Percentiles rank a stretch among this genome's conserved stretches.
Conservation (phyloP, 2,329 filamentous ascomycete genomes). For the Aspergillus pseudoglaucus region DNA sequence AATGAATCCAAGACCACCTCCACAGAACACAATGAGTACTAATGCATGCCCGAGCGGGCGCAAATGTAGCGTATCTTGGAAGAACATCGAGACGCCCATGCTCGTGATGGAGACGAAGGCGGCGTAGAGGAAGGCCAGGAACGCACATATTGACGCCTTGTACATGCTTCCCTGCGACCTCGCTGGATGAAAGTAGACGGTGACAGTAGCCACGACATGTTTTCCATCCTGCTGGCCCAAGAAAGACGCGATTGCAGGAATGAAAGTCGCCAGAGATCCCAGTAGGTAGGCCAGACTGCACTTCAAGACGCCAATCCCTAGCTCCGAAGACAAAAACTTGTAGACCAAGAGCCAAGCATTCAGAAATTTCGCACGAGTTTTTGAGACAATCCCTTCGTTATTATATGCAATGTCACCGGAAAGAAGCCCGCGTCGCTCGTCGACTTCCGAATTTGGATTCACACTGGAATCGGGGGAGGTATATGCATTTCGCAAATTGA, state of each 20-base stretch:
- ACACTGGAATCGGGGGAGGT: conserved; percentile 26
- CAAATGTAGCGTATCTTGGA: conserved; percentile 60
- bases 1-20: conserved; percentile 77
- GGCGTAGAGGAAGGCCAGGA: conserved; percentile 72
- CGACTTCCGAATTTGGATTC: conserved; percentile 4
- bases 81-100: conserved; percentile 81
- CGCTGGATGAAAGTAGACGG: conserved; percentile 90
- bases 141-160: conserved; percentile 70
- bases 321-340: conserved; percentile 62
- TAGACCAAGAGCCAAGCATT: conserved; percentile 40
- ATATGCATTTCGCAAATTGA: conserved; percentile 62
- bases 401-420: conserved; percentile 16
- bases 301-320: conserved; percentile 76
- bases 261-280: conserved; percentile 80
- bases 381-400: conserved; percentile 10
- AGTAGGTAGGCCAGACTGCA: conserved; percentile 85
- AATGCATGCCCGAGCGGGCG: conserved; percentile 69
- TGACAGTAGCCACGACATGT: conserved; percentile 87
- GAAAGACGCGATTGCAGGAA: conserved; percentile 63
- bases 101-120: conserved; percentile 70
- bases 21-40: conserved; percentile 76
- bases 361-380: conserved; percentile 23
- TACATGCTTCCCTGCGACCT: conserved; percentile 83
- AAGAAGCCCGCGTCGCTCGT: conserved; percentile 32
- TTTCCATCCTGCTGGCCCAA: conserved; percentile 84